These are phyloP conservation scores for Cucumis cinereus DNA, from an alignment of 306 rosid genomes.

Conservation along the genomic window DNA sequence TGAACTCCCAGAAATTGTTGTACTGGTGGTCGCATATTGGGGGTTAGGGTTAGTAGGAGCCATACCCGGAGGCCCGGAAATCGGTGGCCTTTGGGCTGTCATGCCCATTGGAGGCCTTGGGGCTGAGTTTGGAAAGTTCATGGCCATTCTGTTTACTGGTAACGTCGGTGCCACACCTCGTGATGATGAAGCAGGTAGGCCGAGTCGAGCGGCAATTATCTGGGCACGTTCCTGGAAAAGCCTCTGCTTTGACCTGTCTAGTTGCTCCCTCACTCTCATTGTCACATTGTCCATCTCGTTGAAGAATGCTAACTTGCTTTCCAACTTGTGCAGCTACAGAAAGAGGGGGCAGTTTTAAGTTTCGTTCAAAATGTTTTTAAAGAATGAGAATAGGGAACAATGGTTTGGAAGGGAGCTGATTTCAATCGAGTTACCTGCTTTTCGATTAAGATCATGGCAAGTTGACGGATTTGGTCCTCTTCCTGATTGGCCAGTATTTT, in stretches of 20 bases:
- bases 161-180: constrained; percentile 41
- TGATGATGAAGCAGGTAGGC: constrained; percentile 54
- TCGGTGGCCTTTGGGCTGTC: constrained; percentile 50
- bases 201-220: constrained; percentile 72
- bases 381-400: neutral
- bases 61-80: constrained; percentile 39
- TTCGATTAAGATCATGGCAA: constrained; percentile 55
- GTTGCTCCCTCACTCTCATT: constrained; percentile 64
- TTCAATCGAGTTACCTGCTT: constrained; percentile 54
- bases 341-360: constrained; percentile 7
- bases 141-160: constrained; percentile 41
- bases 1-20: constrained; percentile 37
- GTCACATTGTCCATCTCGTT: constrained; percentile 60
- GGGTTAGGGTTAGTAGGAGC: constrained; percentile 20
- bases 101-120: constrained; percentile 48
- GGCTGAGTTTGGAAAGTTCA: constrained; percentile 39
- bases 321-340: constrained; percentile 74
- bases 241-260: constrained; percentile 77
- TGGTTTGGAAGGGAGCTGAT: neutral
- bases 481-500: constrained; percentile 73
- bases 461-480: constrained; percentile 74
- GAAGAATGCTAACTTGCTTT: constrained; percentile 59
- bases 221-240: constrained; percentile 85
- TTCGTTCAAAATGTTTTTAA: constrained; percentile 8
- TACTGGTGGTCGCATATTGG: constrained; percentile 28